These are phyloP conservation scores for Lecanicillium sp. DNA, from an alignment of 2,329 filamentous ascomycete genomes.

Conservation along the genomic window DNA sequence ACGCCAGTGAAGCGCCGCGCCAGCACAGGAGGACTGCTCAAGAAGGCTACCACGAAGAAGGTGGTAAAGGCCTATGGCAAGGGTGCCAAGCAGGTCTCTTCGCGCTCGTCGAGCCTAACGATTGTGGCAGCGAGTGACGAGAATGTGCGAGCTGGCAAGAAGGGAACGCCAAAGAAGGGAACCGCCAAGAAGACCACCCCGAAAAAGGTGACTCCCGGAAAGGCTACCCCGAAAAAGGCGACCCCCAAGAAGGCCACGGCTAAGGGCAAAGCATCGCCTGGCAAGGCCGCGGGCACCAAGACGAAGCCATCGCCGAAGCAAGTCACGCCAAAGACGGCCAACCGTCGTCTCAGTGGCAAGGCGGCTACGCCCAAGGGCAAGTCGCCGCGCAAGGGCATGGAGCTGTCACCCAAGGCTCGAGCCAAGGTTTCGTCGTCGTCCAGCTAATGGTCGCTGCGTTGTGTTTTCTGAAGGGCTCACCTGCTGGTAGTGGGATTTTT, in stretches of 20 bases:
- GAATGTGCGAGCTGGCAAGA: constrained; percentile 8
- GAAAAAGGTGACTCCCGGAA: constrained; percentile 7
- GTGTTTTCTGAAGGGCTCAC: too few relatives aligned
- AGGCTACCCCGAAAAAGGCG: constrained; percentile 12
- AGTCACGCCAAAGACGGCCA: constrained; percentile 8
- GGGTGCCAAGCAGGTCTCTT: constrained; percentile 5
- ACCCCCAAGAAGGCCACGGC: constrained; percentile 11
- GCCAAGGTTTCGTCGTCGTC: too few relatives aligned
- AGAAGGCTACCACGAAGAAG: constrained; percentile 19
- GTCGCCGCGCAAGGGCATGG: too few relatives aligned
- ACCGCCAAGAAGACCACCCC: constrained; percentile 8
- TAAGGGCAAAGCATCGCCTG: constrained; percentile 4
- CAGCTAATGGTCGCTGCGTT: too few relatives aligned
- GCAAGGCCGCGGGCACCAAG: constrained; percentile 5
- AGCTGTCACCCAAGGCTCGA: too few relatives aligned
- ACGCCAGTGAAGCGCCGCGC: constrained; percentile 17
- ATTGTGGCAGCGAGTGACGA: constrained; percentile 9
- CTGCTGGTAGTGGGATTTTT: too few relatives aligned
- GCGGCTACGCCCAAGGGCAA: neutral
- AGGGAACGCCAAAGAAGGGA: constrained; percentile 3
- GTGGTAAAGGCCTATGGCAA: constrained; percentile 5
- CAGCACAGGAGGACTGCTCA: constrained; percentile 17
- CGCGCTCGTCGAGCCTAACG: constrained; percentile 15
- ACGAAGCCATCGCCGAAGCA: constrained; percentile 8
- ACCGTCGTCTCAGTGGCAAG: constrained; percentile 8